Evolutionary conservation across 805 yeast species (phyloP).

Genomic region (Hagleromyces aurorensis): DNA sequence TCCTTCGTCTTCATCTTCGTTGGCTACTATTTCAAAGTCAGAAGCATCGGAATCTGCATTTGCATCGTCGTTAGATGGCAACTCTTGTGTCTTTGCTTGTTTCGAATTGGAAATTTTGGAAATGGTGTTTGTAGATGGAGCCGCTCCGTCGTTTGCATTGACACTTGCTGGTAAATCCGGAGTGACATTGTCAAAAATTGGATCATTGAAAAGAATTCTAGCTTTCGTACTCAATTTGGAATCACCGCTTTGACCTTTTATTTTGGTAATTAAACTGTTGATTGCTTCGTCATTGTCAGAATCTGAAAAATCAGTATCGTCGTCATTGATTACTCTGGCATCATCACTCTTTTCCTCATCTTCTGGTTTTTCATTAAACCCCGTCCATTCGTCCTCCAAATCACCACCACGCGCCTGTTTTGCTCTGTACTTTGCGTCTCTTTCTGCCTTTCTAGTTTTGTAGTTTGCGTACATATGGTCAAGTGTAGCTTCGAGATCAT

Average conservation of each 20-base stretch:
- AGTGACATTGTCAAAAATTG: conserved; percentile 44
- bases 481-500: conserved; percentile 70
- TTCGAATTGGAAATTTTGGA: conserved; percentile 18
- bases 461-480: conserved; percentile 73
- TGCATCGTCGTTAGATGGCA: conserved; percentile 10
- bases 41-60: conserved; percentile 23
- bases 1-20: conserved; percentile 33
- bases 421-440: conserved; percentile 61
- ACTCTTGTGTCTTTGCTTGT: conserved; percentile 5
- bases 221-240: conserved; percentile 36
- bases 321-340: conserved; percentile 33
- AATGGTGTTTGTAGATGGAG: not conserved
- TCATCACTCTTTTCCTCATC: conserved; percentile 34
- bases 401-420: conserved; percentile 68
- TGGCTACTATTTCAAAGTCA: conserved; percentile 42
- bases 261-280: conserved; percentile 46
- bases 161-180: conserved; percentile 29
- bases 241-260: conserved; percentile 40
- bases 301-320: conserved; percentile 40
- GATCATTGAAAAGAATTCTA: conserved; percentile 41
- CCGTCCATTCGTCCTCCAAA: conserved; percentile 73
- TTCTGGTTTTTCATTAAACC: conserved; percentile 46
- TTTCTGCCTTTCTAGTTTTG: conserved; percentile 59
- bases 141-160: conserved; percentile 6
- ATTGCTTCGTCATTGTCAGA: conserved; percentile 71